A percentile compares a stretch with the other conserved stretches of the same genome.
These are phyloP conservation scores for Exserohilum turcica DNA, from an alignment of 2,329 filamentous ascomycete species.

Conservation along the genomic window DNA sequence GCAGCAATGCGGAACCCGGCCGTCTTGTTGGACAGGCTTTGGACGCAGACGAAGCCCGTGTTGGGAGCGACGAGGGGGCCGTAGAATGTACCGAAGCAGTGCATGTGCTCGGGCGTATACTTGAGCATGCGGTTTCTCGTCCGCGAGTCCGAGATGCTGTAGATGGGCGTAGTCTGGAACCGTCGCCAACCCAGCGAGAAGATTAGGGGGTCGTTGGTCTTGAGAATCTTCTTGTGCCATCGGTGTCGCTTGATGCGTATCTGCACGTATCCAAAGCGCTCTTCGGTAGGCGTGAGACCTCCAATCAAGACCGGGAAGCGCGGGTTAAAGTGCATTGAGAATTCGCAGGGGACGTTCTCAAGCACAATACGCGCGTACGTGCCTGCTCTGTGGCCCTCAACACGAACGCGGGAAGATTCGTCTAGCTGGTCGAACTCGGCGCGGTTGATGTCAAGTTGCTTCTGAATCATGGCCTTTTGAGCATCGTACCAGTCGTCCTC, in stretches of 20 bases:
- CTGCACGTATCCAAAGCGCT: slow-evolving; percentile 94
- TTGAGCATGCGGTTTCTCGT: slow-evolving; percentile 97
- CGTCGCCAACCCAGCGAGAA: slow-evolving; percentile 95
- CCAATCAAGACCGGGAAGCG: slow-evolving; percentile 85
- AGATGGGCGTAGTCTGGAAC: slow-evolving; percentile 90
- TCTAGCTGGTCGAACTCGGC: slow-evolving; percentile 89
- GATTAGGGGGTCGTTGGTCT: slow-evolving; percentile 96
- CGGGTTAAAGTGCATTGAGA: slow-evolving; percentile 80
- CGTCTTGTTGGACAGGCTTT: slow-evolving; percentile 81
- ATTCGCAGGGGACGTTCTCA: slow-evolving; percentile 88
- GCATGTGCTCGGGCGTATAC: slow-evolving; percentile 99
- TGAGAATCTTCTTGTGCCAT: slow-evolving; percentile 99
- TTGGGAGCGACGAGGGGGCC: slow-evolving; percentile 94
- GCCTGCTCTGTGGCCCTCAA: slow-evolving; percentile 89
- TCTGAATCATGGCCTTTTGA: slow-evolving; percentile 92
- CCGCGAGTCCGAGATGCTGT: slow-evolving; percentile 92
- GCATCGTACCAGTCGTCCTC: slow-evolving; percentile 99
- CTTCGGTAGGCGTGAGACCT: slow-evolving; percentile 90
- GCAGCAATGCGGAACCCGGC: slow-evolving; percentile 94
- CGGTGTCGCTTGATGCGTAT: slow-evolving; percentile 95
- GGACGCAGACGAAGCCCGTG: slow-evolving; percentile 92
- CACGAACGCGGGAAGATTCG: slow-evolving; percentile 76
- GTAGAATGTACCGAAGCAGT: slow-evolving; percentile 96
- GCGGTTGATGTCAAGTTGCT: slow-evolving; percentile 96
- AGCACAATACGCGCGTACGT: slow-evolving; percentile 92